Evolutionary conservation across 192 early-diverging fungal species (phyloP).

Genomic region (Entophlyctis helioformis): DNA sequence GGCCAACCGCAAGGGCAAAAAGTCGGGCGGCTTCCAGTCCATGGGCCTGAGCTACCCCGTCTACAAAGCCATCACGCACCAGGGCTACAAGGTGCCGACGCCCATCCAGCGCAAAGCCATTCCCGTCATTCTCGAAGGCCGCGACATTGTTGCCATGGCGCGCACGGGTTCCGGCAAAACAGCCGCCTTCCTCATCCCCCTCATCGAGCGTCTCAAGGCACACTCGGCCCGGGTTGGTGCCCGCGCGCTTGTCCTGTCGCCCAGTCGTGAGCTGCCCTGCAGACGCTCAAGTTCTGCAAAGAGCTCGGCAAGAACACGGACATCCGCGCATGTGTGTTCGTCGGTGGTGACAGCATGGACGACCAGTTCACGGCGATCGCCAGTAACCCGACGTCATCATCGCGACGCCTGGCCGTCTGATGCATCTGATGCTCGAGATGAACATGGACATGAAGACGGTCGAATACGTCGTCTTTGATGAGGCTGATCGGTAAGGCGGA

Average conservation of each 20-base stretch:
- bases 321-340: conserved; percentile 72
- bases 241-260: conserved; percentile 65
- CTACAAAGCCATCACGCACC: conserved; percentile 77
- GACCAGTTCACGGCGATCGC: conserved; percentile 92
- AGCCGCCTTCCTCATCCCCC: conserved; percentile 85
- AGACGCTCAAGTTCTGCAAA: conserved; percentile 88
- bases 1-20: conserved; percentile 84
- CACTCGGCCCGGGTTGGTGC: conserved; percentile 76
- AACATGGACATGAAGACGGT: conserved; percentile 74
- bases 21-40: conserved; percentile 95
- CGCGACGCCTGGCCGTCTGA: conserved; percentile 35
- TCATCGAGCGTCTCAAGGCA: conserved; percentile 72
- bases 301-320: conserved; percentile 91
- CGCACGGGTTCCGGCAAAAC: conserved; percentile 98
- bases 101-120: conserved; percentile 95
- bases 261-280: conserved; percentile 94
- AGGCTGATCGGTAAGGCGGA: conserved; percentile 77
- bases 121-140: conserved; percentile 78
- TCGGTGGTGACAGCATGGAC: conserved; percentile 94
- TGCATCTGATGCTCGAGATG: conserved; percentile 71
- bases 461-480: conserved; percentile 96
- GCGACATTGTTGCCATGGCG: conserved; percentile 97
- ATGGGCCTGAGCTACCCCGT: conserved; percentile 83
- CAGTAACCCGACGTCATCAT: conserved; percentile 58
- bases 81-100: conserved; percentile 96